A percentile compares a stretch with the other conserved stretches of the same genome.
Conservation (phyloP, 139 green algal genomes). For the Limnomonas spitsbergensis region DNA sequence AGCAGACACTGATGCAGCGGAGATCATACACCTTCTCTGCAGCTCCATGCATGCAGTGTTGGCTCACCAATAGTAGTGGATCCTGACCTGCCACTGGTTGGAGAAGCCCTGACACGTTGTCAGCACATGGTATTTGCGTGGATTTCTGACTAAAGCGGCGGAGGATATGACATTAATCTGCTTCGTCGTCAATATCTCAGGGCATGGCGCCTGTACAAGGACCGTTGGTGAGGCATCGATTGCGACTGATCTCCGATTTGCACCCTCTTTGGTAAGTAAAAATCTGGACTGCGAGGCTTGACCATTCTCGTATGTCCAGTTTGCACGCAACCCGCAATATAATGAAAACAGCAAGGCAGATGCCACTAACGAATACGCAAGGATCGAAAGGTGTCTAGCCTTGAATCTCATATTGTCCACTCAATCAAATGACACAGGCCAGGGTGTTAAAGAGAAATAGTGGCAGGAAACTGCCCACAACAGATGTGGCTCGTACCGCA, state of each 20-base stretch:
- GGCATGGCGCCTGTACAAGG: background rate
- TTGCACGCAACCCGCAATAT: background rate
- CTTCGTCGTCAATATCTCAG: background rate
- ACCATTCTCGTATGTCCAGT: background rate
- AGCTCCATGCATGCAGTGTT: constrained; percentile 4
- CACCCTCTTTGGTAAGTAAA: no score
- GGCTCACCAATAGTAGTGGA: constrained; percentile 47
- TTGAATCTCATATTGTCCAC: background rate
- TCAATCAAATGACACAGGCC: no score
- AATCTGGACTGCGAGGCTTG: no score
- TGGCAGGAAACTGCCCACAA: no score
- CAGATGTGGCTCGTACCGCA: no score
- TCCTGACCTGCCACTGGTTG: constrained; percentile 68
- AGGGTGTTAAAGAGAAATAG: no score
- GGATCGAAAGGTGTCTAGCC: background rate
- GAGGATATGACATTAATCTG: constrained; percentile 2
- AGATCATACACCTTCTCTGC: background rate
- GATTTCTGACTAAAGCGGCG: background rate
- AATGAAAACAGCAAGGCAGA: background rate
- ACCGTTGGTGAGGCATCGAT: no score
- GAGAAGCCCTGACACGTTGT: constrained; percentile 69
- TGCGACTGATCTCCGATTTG: no score
- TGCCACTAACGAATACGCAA: background rate
- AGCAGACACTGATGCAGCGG: no score
- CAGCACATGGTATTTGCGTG: constrained; percentile 68